A percentile compares a stretch with the other conserved stretches of the same genome.
phyloP scores from a whole-genome alignment of 257 asterid species.

The Nicotiana benthamiana region DNA sequence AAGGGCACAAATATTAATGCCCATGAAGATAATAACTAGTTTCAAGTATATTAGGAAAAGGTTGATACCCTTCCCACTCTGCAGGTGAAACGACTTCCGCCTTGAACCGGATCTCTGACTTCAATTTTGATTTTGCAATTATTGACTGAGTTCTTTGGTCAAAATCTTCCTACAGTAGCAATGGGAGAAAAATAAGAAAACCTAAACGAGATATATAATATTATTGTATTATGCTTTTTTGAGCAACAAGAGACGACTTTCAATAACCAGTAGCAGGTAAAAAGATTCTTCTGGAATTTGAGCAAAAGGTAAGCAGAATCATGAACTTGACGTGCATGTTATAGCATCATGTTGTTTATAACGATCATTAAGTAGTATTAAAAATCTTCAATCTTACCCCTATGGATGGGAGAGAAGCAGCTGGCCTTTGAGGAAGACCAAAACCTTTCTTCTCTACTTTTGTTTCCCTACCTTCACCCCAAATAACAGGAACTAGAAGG shows the following conservation, averaged over 20 bases:
- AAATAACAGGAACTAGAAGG: constrained; percentile 75
- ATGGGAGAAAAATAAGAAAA: constrained; percentile 15
- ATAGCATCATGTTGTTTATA: background rate
- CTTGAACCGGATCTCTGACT: constrained; percentile 89
- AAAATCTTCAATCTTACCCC: constrained; percentile 48
- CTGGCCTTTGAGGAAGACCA: constrained; percentile 63
- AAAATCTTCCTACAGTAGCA: constrained; percentile 66
- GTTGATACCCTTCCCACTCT: constrained; percentile 90
- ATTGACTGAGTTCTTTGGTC: constrained; percentile 67
- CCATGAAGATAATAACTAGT: background rate
- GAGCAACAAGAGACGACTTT: background rate
- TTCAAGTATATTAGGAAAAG: background rate
- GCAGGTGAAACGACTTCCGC: constrained; percentile 75
- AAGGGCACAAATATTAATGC: background rate
- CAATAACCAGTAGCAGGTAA: background rate
- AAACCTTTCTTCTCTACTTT: constrained; percentile 73
- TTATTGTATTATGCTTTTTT: background rate
- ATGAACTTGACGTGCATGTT: background rate
- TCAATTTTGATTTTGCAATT: constrained; percentile 76
- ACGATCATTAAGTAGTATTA: background rate
- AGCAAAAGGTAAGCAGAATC: background rate
- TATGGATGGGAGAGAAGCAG: constrained; percentile 78
- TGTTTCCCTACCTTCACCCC: constrained; percentile 63
- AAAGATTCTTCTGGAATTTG: background rate
- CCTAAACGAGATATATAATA: background rate